phyloP scores from a whole-genome alignment of 768 basidiomycete species.

The Trametes cinnabarina region DNA sequence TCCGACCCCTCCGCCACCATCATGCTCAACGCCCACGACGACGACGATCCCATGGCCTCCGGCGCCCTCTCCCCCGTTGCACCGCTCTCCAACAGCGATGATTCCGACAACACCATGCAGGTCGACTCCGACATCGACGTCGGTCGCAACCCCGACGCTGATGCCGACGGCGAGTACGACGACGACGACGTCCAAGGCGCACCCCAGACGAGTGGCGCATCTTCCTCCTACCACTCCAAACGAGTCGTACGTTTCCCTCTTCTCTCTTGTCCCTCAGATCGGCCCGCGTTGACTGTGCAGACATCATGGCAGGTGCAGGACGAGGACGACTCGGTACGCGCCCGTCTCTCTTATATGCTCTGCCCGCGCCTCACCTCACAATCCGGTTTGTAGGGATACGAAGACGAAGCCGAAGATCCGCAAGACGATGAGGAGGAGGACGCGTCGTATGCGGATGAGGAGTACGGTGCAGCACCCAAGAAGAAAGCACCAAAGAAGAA shows the following conservation, averaged over 20 bases:
- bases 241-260: slow-evolving; percentile 30
- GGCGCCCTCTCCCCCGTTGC: slow-evolving; percentile 27
- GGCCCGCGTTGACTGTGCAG: slow-evolving; percentile 16
- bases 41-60: slow-evolving; percentile 25
- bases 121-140: slow-evolving; percentile 60
- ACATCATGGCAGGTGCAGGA: slow-evolving; percentile 30
- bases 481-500: slow-evolving; percentile 71
- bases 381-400: slow-evolving; percentile 49
- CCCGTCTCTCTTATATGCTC: slow-evolving; percentile 17
- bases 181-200: slow-evolving; percentile 49
- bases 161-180: slow-evolving; percentile 60
- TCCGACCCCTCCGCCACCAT: slow-evolving; percentile 14
- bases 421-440: slow-evolving; percentile 67
- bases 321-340: slow-evolving; percentile 53
- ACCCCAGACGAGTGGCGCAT: slow-evolving; percentile 39
- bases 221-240: slow-evolving; percentile 33
- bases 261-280: not conserved
- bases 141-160: slow-evolving; percentile 36
- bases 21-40: slow-evolving; percentile 26
- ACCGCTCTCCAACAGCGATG: slow-evolving; percentile 36
- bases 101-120: slow-evolving; percentile 60
- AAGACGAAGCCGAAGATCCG: slow-evolving; percentile 39
- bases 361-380: slow-evolving; percentile 23
- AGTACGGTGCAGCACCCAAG: slow-evolving; percentile 56
- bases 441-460: slow-evolving; percentile 75